phyloP scores from a whole-genome alignment of 805 yeast species.

The Saccharomycopsis sp. region DNA sequence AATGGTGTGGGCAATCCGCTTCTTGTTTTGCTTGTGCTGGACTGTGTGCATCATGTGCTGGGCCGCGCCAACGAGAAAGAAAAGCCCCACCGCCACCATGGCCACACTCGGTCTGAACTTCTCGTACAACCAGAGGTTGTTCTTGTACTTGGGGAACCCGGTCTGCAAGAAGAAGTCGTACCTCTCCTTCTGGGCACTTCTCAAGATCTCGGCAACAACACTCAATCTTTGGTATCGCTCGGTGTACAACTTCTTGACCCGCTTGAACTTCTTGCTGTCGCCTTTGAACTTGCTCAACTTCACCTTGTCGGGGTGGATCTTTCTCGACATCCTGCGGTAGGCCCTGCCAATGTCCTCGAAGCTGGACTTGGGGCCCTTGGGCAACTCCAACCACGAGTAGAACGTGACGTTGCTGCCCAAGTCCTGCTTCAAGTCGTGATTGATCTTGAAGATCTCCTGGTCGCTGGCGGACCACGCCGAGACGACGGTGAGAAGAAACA shows the following conservation, averaged over 20 bases:
- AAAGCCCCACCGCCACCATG: constrained; percentile 43
- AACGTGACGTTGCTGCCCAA: constrained; percentile 55
- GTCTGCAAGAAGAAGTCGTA: constrained; percentile 76
- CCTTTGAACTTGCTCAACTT: constrained; percentile 30
- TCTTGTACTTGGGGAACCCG: constrained; percentile 83
- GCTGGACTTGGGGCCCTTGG: constrained; percentile 32
- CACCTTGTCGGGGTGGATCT: constrained; percentile 80
- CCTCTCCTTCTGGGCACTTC: constrained; percentile 50
- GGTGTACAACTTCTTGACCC: constrained; percentile 40
- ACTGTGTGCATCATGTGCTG: constrained; percentile 52
- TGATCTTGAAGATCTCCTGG: constrained; percentile 69
- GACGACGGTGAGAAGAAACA: constrained; percentile 23
- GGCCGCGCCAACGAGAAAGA: constrained; percentile 40
- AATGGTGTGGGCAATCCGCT: constrained; percentile 45
- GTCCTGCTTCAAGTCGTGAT: constrained; percentile 52
- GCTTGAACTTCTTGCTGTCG: constrained; percentile 25
- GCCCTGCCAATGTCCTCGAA: constrained; percentile 51
- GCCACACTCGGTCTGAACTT: constrained; percentile 61
- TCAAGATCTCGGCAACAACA: constrained; percentile 61
- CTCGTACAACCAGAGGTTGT: constrained; percentile 53
- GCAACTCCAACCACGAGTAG: constrained; percentile 56
- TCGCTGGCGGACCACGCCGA: constrained; percentile 58
- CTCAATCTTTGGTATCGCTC: constrained; percentile 74
- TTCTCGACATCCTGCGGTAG: constrained; percentile 60
- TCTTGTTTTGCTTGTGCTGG: constrained; percentile 46